A percentile compares a stretch with the other conserved stretches of the same genome.
phyloP scores from a whole-genome alignment of 2,329 filamentous ascomycete species.

The Penicillium sp. region DNA sequence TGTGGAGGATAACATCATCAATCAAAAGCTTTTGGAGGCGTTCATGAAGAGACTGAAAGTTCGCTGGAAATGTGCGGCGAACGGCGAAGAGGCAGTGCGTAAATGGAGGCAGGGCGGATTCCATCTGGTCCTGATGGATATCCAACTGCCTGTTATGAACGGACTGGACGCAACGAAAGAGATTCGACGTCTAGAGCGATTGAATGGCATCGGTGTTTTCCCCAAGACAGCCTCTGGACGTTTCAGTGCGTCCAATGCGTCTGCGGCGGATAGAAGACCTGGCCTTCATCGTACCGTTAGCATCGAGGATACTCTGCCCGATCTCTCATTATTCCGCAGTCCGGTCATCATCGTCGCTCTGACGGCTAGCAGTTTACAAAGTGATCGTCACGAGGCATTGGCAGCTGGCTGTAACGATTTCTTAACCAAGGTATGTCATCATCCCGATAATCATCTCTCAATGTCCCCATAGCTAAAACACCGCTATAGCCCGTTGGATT shows the following conservation, averaged over 20 bases:
- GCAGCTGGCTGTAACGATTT: constrained; percentile 98
- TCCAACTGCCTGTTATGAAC: constrained; percentile 95
- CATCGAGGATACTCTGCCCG: constrained; percentile 39
- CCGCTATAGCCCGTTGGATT: constrained; percentile 82
- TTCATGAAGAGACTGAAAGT: constrained; percentile 97
- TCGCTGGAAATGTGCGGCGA: constrained; percentile 95
- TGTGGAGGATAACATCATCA: constrained; percentile 98
- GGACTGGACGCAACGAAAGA: constrained; percentile 93
- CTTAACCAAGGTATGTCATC: constrained; percentile 78
- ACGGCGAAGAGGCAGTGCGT: constrained; percentile 86
- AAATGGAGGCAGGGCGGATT: constrained; percentile 94
- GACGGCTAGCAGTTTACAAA: constrained; percentile 91
- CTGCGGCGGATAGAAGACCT: constrained; percentile 18
- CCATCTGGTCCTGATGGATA: constrained; percentile 97
- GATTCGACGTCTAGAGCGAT: constrained; percentile 82
- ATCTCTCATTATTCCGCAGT: constrained; percentile 74
- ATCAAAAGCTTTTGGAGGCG: constrained; percentile 86
- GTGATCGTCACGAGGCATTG: constrained; percentile 90
- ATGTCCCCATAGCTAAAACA: constrained; percentile 7
- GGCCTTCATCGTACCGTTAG: constrained; percentile 28
- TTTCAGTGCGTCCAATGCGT: constrained; percentile 41
- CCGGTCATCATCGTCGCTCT: constrained; percentile 97
- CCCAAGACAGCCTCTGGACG: constrained; percentile 64
- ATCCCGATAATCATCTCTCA: not conserved
- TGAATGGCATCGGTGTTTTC: constrained; percentile 93